Evolutionary conservation across 2,329 filamentous ascomycete species (phyloP).

Genomic region (Cercospora janseana): DNA sequence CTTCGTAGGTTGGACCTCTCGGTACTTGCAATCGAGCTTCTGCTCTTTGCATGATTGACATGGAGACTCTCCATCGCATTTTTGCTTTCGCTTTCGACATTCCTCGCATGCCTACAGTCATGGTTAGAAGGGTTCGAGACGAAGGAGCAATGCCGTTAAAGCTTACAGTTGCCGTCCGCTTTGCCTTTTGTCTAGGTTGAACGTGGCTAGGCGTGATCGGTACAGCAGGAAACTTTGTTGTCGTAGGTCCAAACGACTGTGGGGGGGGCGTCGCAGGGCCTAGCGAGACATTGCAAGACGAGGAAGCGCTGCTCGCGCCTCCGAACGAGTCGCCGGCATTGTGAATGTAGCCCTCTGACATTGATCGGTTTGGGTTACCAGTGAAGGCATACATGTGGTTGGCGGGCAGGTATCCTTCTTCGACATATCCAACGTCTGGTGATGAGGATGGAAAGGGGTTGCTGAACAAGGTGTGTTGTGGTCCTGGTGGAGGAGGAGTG

Average conservation of each 20-base stretch:
- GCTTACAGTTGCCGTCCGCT: constrained; percentile 29
- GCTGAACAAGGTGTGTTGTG: constrained; percentile 23
- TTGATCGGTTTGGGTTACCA: constrained; percentile 16
- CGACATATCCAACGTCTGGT: constrained; percentile 19
- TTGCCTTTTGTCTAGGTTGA: constrained; percentile 28
- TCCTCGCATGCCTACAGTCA: constrained; percentile 29
- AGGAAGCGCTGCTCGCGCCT: constrained; percentile 21
- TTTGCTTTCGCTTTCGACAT: constrained; percentile 29
- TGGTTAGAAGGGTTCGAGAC: background rate
- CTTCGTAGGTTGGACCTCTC: constrained; percentile 28
- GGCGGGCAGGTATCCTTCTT: constrained; percentile 24
- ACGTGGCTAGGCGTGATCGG: constrained; percentile 27
- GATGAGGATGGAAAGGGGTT: constrained; percentile 21
- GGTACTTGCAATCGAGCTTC: constrained; percentile 29
- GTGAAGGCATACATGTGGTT: constrained; percentile 22
- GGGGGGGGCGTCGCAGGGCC: constrained; percentile 25
- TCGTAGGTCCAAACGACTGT: constrained; percentile 10
- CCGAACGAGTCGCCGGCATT: constrained; percentile 20
- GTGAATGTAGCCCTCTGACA: constrained; percentile 24
- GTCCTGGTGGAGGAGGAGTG: constrained; percentile 23
- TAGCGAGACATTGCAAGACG: constrained; percentile 25
- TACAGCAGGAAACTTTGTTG: constrained; percentile 25
- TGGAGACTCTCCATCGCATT: constrained; percentile 26
- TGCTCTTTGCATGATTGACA: constrained; percentile 30
- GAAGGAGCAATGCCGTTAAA: background rate